Evolutionary conservation across 2,329 filamentous ascomycete genomes (phyloP).

Genomic region (Fusarium sp.): DNA sequence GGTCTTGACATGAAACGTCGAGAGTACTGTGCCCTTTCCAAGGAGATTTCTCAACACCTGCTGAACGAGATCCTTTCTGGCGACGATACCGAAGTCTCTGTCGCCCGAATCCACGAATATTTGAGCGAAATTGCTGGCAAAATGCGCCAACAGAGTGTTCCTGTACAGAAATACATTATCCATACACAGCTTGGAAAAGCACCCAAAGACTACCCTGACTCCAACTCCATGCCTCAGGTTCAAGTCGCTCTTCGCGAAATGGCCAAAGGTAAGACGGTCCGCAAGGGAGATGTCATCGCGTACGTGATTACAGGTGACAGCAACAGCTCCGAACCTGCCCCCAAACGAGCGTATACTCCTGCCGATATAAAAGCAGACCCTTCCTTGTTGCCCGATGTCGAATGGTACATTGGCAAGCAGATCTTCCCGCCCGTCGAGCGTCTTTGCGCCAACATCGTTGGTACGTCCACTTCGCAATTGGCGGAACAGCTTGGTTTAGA

Average conservation of each 20-base stretch:
- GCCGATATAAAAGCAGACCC: constrained; percentile 84
- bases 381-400: constrained; percentile 85
- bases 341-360: constrained; percentile 89
- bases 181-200: constrained; percentile 97
- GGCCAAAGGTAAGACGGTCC: constrained; percentile 85
- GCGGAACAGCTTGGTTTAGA: constrained; percentile 96
- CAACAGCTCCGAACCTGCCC: constrained; percentile 73
- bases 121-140: constrained; percentile 83
- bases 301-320: constrained; percentile 89
- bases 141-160: constrained; percentile 84
- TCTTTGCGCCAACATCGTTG: constrained; percentile 93
- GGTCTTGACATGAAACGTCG: constrained; percentile 97
- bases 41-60: constrained; percentile 90
- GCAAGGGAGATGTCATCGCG: constrained; percentile 94
- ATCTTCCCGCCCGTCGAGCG: constrained; percentile 98
- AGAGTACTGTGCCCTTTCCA: constrained; percentile 95
- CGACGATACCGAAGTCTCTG: constrained; percentile 87
- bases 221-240: constrained; percentile 94
- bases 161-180: constrained; percentile 91
- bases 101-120: constrained; percentile 93
- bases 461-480: constrained; percentile 88
- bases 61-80: constrained; percentile 96
- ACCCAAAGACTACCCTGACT: constrained; percentile 93
- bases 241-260: constrained; percentile 93
- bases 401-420: constrained; percentile 98